These are phyloP conservation scores for Bothriochloa decipiens DNA, from an alignment of 176 grass and related monocot species.

Conservation along the genomic window DNA sequence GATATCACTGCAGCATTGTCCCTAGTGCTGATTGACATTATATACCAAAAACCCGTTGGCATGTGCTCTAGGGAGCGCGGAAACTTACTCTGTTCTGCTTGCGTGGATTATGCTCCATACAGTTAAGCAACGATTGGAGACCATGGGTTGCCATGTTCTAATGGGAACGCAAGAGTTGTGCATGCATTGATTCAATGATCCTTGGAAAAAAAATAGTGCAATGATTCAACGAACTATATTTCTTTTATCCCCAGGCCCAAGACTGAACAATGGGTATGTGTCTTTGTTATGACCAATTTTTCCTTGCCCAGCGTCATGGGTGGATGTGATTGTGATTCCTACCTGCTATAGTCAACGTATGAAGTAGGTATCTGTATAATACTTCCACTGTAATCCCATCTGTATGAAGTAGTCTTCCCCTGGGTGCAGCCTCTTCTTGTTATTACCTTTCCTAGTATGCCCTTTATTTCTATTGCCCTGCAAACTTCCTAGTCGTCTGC, in stretches of 20 bases:
- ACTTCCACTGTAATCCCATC: neutral
- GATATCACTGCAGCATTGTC: neutral
- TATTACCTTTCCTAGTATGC: neutral
- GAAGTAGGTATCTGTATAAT: neutral
- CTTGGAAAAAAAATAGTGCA: neutral
- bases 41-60: neutral
- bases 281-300: neutral
- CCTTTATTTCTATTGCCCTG: neutral
- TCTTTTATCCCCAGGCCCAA: neutral
- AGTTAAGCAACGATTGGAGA: neutral
- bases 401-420: neutral
- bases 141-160: neutral
- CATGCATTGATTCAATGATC: neutral
- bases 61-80: neutral
- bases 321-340: conserved; percentile 5
- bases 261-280: too few species aligned
- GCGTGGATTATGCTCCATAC: neutral
- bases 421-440: conserved; percentile 3
- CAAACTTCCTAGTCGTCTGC: neutral
- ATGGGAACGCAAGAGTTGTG: neutral
- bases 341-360: neutral
- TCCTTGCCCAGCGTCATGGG: neutral
- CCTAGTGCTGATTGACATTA: neutral
- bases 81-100: conserved; percentile 4
- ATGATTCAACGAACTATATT: neutral